Evolutionary conservation across 257 asterid species (phyloP).

Genomic region (Apocynum venetum): DNA sequence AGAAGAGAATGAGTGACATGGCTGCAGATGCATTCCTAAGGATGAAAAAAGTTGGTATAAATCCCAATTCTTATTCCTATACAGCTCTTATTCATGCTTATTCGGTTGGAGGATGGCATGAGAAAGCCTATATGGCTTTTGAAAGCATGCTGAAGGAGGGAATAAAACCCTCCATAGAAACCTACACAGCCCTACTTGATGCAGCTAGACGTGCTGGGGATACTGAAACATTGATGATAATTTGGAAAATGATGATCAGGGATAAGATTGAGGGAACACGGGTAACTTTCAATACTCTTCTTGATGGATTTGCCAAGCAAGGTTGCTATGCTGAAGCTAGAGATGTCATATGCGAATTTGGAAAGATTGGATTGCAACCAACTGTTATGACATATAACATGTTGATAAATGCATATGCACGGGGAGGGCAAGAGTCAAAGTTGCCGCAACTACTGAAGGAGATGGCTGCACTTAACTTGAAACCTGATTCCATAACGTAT

Average conservation of each 20-base stretch:
- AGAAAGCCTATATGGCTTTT: conserved; percentile 68
- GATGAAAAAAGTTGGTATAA: conserved; percentile 77
- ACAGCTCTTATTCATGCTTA: conserved; percentile 91
- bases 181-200: conserved; percentile 81
- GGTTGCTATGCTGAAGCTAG: conserved; percentile 79
- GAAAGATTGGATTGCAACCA: conserved; percentile 73
- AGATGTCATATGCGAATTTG: conserved; percentile 73
- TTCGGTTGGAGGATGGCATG: conserved; percentile 74
- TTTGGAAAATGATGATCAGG: conserved; percentile 82
- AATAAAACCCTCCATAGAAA: conserved; percentile 71
- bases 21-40: conserved; percentile 86
- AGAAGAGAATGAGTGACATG: conserved; percentile 74
- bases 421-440: conserved; percentile 86
- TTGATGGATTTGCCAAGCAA: conserved; percentile 90
- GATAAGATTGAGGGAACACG: conserved; percentile 60
- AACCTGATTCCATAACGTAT: conserved; percentile 84
- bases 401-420: conserved; percentile 84
- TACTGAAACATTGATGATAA: conserved; percentile 65
- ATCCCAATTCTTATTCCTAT: conserved; percentile 81
- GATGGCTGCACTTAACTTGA: conserved; percentile 70
- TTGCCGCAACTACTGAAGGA: conserved; percentile 82
- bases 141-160: conserved; percentile 72
- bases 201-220: conserved; percentile 87
- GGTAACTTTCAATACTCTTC: conserved; percentile 72
- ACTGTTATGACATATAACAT: conserved; percentile 91